These are phyloP conservation scores for Bertia moriformis DNA, from an alignment of 2,329 filamentous ascomycete genomes.

Conservation along the genomic window DNA sequence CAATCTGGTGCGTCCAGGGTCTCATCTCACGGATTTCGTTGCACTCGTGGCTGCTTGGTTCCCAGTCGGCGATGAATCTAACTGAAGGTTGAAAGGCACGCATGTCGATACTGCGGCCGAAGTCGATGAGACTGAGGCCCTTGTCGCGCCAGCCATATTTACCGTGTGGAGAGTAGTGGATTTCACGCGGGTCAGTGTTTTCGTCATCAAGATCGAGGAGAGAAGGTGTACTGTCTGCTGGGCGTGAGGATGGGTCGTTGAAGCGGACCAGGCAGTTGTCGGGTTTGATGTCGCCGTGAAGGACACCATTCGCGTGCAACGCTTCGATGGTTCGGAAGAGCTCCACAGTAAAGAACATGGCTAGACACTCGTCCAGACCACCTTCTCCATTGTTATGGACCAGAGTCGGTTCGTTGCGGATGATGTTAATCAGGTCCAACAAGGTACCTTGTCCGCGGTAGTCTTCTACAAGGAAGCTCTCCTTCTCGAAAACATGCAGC, in stretches of 20 bases:
- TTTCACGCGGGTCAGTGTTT: slow-evolving; percentile 2
- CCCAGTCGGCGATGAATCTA: slow-evolving; percentile 53
- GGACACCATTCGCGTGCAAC: slow-evolving; percentile 62
- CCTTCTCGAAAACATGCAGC: slow-evolving; percentile 46
- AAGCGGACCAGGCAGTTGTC: slow-evolving; percentile 91
- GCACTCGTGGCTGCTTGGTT: slow-evolving; percentile 43
- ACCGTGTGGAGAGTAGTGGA: slow-evolving; percentile 39
- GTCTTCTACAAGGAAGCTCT: slow-evolving; percentile 47
- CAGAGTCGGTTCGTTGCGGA: slow-evolving; percentile 28
- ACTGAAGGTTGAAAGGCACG: slow-evolving; percentile 38
- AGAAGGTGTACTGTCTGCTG: slow-evolving; percentile 4
- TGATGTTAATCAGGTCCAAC: slow-evolving; percentile 46
- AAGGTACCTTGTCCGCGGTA: slow-evolving; percentile 49
- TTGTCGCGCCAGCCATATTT: slow-evolving; percentile 39
- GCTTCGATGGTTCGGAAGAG: slow-evolving; percentile 80
- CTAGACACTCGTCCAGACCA: slow-evolving; percentile 76
- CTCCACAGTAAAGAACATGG: slow-evolving; percentile 92
- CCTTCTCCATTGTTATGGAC: slow-evolving; percentile 26
- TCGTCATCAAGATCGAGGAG: background rate
- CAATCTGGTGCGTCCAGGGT: slow-evolving; percentile 53
- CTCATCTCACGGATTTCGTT: slow-evolving; percentile 49
- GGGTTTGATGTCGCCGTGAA: slow-evolving; percentile 88
- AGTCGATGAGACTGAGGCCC: slow-evolving; percentile 48
- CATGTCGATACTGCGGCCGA: slow-evolving; percentile 52
- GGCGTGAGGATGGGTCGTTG: slow-evolving; percentile 21